A percentile compares a stretch with the other conserved stretches of the same genome.
These are phyloP conservation scores for Didymella keratinophila DNA, from an alignment of 2,329 filamentous ascomycete species.

Conservation along the genomic window DNA sequence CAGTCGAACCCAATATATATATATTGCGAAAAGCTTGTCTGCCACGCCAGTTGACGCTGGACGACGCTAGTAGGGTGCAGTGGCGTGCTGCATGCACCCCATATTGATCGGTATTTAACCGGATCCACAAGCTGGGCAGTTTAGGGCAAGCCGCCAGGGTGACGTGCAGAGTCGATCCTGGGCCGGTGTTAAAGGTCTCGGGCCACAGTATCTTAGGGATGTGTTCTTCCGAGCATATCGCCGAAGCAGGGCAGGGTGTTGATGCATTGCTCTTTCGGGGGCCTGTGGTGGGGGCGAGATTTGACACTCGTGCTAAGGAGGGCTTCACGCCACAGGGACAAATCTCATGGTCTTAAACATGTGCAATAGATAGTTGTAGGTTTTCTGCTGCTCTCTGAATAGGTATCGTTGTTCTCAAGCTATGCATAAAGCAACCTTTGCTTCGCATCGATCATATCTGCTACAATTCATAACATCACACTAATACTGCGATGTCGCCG, in stretches of 20 bases:
- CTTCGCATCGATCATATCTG: not conserved
- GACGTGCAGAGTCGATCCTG: not conserved
- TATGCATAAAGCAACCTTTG: not conserved
- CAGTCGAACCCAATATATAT: constrained; percentile 14
- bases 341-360: not conserved
- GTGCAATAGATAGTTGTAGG: not conserved
- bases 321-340: not conserved
- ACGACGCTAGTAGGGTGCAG: not conserved
- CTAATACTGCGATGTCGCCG: not conserved
- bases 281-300: not conserved
- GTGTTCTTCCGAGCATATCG: not conserved
- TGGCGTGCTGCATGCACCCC: constrained; percentile 17
- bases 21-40: constrained; percentile 15
- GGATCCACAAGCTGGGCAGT: constrained; percentile 11
- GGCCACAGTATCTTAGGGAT: not conserved
- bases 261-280: not conserved
- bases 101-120: constrained; percentile 19
- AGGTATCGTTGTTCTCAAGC: not conserved
- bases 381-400: not conserved
- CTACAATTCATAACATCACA: not conserved
- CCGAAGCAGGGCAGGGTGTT: not conserved
- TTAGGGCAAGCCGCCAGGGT: not conserved
- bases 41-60: constrained; percentile 1
- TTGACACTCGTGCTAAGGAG: not conserved
- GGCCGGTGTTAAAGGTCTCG: not conserved